Evolutionary conservation across 2,329 filamentous ascomycete genomes (phyloP).

Genomic region (Cercospora janseana): DNA sequence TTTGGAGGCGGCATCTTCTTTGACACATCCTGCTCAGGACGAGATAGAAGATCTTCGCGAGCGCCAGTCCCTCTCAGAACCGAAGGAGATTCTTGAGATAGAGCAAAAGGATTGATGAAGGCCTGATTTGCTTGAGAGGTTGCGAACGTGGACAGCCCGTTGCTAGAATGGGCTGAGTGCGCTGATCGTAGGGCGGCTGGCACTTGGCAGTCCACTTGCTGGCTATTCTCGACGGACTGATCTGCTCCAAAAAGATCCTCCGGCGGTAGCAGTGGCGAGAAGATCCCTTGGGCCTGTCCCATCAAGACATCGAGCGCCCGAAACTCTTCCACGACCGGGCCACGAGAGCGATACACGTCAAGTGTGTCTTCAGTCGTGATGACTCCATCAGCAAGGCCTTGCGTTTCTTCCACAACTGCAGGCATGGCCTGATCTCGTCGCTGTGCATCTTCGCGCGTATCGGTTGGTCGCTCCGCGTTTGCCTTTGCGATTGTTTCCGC

Average conservation of each 20-base stretch:
- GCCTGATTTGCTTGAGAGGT: too few relatives aligned
- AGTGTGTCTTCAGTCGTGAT: not conserved
- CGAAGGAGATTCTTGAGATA: too few relatives aligned
- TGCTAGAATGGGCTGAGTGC: too few relatives aligned
- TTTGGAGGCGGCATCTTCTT: constrained; percentile 31
- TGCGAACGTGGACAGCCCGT: too few relatives aligned
- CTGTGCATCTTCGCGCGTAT: too few relatives aligned
- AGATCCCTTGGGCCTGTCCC: not conserved
- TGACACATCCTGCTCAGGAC: constrained; percentile 14
- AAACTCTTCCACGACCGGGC: constrained; percentile 1
- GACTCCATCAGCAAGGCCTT: not conserved
- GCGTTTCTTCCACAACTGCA: not conserved
- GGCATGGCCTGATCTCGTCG: too few relatives aligned
- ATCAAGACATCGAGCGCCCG: not conserved
- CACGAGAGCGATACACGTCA: not conserved
- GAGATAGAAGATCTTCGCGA: not conserved
- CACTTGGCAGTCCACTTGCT: not conserved
- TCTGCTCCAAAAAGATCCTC: not conserved
- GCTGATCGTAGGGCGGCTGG: too few relatives aligned
- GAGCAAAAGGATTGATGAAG: too few relatives aligned
- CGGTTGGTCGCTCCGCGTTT: too few relatives aligned
- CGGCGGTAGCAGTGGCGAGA: not conserved
- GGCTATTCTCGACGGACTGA: not conserved
- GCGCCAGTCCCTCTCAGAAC: not conserved
- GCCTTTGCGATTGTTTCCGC: too few relatives aligned